Conservation (phyloP, 208 protist genomes). For the Crithidia expoeki region DNA sequence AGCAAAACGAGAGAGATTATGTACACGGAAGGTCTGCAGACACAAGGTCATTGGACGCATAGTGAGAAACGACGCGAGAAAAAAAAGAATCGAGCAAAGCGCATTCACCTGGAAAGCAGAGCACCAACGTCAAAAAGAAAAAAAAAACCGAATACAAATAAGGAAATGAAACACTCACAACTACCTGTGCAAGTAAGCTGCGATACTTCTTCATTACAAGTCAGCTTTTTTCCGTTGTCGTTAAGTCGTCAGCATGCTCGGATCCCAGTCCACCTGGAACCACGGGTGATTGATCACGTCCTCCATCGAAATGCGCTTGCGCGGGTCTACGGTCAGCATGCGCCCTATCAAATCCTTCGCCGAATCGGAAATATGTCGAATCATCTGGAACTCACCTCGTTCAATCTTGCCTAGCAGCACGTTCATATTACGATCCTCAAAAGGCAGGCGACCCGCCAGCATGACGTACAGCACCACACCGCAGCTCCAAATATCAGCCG, state of each 20-base stretch:
- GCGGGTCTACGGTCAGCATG: constrained; percentile 90
- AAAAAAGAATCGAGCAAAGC: constrained; percentile 25
- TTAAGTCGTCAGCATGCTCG: constrained; percentile 35
- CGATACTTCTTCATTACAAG: not conserved
- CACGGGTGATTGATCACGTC: constrained; percentile 90
- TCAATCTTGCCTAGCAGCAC: constrained; percentile 93
- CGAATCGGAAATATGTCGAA: constrained; percentile 69
- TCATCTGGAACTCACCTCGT: constrained; percentile 89
- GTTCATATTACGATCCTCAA: constrained; percentile 92
- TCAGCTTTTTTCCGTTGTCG: not conserved
- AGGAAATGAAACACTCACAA: not conserved
- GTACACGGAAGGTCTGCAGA: not conserved
- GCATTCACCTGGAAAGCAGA: too few relatives aligned
- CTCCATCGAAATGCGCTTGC: constrained; percentile 85
- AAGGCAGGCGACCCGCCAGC: constrained; percentile 92
- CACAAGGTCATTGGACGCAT: too few relatives aligned
- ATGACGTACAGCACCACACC: constrained; percentile 97
- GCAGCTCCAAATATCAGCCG: constrained; percentile 96
- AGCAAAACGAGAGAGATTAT: not conserved
- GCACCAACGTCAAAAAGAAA: too few relatives aligned
- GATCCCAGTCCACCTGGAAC: constrained; percentile 86
- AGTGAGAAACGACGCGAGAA: too few relatives aligned
- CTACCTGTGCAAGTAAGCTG: not conserved
- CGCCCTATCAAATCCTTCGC: constrained; percentile 70
- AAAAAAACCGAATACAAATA: too few relatives aligned